Conservation (phyloP, 2,329 filamentous ascomycete species). For the Microdochium paspali region DNA sequence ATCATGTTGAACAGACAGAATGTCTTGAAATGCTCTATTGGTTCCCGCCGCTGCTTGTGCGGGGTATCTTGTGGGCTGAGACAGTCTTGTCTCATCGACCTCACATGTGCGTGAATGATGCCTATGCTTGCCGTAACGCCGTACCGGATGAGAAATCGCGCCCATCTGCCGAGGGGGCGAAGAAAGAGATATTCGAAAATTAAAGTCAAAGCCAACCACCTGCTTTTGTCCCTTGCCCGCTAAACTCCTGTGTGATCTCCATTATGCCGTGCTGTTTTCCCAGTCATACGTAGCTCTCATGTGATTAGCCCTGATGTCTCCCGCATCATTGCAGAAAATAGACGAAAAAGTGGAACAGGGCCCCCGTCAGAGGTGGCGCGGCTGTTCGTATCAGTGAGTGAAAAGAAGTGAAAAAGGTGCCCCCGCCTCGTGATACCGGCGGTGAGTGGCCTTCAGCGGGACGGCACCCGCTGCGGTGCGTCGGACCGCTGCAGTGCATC, state of each 20-base stretch:
- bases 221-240: not conserved
- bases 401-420: not conserved
- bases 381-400: not conserved
- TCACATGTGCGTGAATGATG: no score
- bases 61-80: no score
- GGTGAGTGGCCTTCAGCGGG: not conserved
- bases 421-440: not conserved
- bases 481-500: not conserved
- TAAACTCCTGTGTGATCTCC: not conserved
- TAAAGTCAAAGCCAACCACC: no score
- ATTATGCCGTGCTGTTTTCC: not conserved
- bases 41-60: no score
- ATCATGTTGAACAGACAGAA: no score
- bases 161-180: no score
- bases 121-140: no score
- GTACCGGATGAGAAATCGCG: no score
- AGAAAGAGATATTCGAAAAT: no score
- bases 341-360: not conserved
- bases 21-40: no score
- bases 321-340: not conserved
- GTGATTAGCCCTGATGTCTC: not conserved
- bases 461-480: not conserved
- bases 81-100: no score
- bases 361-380: not conserved
- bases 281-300: not conserved